A percentile compares a stretch with the other conserved stretches of the same genome.
Evolutionary conservation across 352 stramenopile genomes (phyloP).

Genomic region (Phytophthora constricta): DNA sequence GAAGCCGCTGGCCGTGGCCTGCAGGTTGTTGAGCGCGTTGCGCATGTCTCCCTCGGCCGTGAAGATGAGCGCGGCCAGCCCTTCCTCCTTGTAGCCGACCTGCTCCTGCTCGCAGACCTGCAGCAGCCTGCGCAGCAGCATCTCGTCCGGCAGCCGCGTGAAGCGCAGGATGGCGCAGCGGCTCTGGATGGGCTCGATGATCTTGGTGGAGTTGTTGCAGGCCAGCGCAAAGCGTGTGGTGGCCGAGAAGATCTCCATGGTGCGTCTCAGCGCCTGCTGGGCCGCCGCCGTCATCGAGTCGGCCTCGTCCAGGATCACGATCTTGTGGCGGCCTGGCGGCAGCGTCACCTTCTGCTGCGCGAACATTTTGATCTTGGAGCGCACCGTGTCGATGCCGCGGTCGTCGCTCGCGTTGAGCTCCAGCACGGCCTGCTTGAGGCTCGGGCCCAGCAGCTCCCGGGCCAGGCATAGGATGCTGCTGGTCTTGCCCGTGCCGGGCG

Average conservation of each 20-base stretch:
- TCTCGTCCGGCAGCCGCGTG: conserved; percentile 94
- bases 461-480: conserved; percentile 93
- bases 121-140: conserved; percentile 94
- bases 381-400: conserved; percentile 87
- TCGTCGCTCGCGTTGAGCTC: conserved; percentile 99
- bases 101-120: conserved; percentile 94
- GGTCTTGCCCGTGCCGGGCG: conserved; percentile 94
- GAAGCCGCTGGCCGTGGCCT: conserved; percentile 96
- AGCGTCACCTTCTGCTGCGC: conserved; percentile 98
- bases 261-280: conserved; percentile 97
- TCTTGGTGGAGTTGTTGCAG: conserved; percentile 99
- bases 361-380: conserved; percentile 99
- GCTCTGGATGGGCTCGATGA: conserved; percentile 99
- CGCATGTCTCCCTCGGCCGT: conserved; percentile 99
- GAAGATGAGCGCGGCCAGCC: conserved; percentile 98
- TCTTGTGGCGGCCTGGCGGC: conserved; percentile 94
- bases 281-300: conserved; percentile 98
- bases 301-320: conserved; percentile 99
- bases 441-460: conserved; percentile 84
- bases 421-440: conserved; percentile 92
- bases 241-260: conserved; percentile 99
- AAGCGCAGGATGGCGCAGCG: conserved; percentile 98
- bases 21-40: conserved; percentile 99
- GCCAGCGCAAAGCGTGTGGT: conserved; percentile 98
- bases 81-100: conserved; percentile 89